Evolutionary conservation across 2,329 filamentous ascomycete genomes (phyloP).

Genomic region (Thielaviopsis populi): DNA sequence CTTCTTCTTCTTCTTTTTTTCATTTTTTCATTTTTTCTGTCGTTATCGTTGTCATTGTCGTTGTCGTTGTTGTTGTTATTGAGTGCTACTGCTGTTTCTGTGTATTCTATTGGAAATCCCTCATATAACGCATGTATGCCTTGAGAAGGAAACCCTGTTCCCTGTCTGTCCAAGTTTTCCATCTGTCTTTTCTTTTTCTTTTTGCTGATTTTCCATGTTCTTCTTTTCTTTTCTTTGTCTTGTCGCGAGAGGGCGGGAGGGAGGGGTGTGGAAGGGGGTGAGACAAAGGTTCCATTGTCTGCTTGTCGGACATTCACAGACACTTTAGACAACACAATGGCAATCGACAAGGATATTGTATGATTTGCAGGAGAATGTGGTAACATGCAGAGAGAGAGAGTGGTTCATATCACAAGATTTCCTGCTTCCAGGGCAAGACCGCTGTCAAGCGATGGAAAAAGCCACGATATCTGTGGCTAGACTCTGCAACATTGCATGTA

Average conservation of each 20-base stretch:
- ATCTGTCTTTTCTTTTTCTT: neutral
- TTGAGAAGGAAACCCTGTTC: neutral
- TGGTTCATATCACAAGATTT: neutral
- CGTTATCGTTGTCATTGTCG: too few species aligned
- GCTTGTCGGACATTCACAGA: neutral
- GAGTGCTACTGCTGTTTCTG: neutral
- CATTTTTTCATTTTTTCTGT: too few species aligned
- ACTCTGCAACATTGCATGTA: neutral
- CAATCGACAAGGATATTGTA: neutral
- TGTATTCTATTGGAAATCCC: neutral
- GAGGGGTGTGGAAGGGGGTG: neutral
- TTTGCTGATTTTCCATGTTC: neutral
- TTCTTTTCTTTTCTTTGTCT: neutral
- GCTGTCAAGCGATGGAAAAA: neutral
- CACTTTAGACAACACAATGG: neutral
- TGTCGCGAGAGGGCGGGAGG: neutral
- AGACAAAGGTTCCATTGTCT: neutral
- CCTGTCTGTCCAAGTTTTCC: conserved; percentile 2
- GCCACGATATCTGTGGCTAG: neutral
- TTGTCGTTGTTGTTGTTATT: too few species aligned
- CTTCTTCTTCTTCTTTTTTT: too few species aligned
- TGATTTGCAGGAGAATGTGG: conserved; percentile 4
- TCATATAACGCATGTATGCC: neutral
- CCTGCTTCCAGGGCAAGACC: neutral
- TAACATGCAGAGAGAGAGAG: neutral